phyloP scores from a whole-genome alignment of 1,284 basidiomycete species.

The Ceratobasidium sp. region DNA sequence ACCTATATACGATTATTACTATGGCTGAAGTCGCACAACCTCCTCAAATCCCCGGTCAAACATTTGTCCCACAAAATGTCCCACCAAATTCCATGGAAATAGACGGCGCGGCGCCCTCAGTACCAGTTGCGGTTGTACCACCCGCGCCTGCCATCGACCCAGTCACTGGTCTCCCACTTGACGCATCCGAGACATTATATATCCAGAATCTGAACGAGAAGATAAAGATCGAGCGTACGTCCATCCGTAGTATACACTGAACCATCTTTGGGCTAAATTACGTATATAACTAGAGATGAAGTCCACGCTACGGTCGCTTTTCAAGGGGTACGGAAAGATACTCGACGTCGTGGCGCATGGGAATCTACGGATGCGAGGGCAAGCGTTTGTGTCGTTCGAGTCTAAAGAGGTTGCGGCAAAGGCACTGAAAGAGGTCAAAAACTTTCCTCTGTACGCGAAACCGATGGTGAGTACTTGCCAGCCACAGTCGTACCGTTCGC shows the following conservation, averaged over 20 bases:
- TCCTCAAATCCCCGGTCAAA: constrained; percentile 34
- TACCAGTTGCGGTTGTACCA: constrained; percentile 5
- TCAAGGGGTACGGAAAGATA: constrained; percentile 92
- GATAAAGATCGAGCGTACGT: constrained; percentile 82
- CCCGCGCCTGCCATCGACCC: constrained; percentile 12
- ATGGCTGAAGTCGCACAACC: constrained; percentile 34
- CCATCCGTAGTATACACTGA: constrained; percentile 7
- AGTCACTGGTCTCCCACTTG: constrained; percentile 36
- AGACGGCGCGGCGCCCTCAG: constrained; percentile 6
- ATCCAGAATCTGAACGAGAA: constrained; percentile 98
- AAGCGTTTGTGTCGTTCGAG: constrained; percentile 95
- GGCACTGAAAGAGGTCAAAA: constrained; percentile 89
- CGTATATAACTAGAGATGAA: constrained; percentile 71
- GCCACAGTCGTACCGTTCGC: constrained; percentile 18
- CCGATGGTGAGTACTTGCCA: constrained; percentile 74
- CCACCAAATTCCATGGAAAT: constrained; percentile 26
- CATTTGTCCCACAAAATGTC: constrained; percentile 19
- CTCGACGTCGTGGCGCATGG: constrained; percentile 91
- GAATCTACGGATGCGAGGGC: constrained; percentile 96
- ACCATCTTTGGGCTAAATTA: constrained; percentile 36
- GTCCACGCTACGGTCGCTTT: constrained; percentile 84
- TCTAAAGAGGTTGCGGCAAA: constrained; percentile 81
- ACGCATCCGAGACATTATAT: constrained; percentile 85
- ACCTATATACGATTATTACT: neutral
- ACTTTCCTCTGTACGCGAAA: constrained; percentile 96